phyloP scores from a whole-genome alignment of 495 filamentous ascomycete genomes.

The Penicillium nucicola region DNA sequence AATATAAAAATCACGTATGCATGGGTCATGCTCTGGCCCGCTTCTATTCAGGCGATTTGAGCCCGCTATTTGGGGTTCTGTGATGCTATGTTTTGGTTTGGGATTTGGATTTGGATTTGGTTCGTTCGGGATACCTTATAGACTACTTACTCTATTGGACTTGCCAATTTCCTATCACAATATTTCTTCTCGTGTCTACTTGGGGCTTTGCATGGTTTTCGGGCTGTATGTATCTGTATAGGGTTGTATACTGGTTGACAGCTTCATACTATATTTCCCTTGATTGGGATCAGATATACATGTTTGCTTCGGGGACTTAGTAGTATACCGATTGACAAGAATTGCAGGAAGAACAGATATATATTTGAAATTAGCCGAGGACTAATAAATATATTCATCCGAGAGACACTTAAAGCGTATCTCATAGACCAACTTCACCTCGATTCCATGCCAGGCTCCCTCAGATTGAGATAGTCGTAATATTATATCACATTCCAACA shows the following conservation, averaged over 20 bases:
- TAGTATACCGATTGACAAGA: too few species aligned
- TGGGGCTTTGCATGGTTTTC: background rate
- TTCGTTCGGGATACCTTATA: conserved; percentile 1
- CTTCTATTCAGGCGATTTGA: background rate
- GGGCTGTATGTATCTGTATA: background rate
- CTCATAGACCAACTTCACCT: too few species aligned
- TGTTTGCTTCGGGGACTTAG: too few species aligned
- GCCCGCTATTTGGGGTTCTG: background rate
- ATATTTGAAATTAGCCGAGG: too few species aligned
- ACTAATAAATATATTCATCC: too few species aligned
- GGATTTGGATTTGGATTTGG: conserved; percentile 1
- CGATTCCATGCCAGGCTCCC: too few species aligned
- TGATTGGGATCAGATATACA: too few species aligned
- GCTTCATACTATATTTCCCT: too few species aligned
- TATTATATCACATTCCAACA: too few species aligned
- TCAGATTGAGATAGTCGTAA: too few species aligned
- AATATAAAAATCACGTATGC: background rate
- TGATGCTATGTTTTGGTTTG: conserved; percentile 2
- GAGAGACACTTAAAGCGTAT: too few species aligned
- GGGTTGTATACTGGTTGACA: background rate
- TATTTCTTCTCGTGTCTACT: background rate
- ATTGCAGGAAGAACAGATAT: too few species aligned
- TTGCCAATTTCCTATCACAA: background rate
- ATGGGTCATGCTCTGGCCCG: background rate
- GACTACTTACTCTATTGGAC: conserved; percentile 9